Evolutionary conservation across 2,329 filamentous ascomycete genomes (phyloP), one percentile per base, ranked within the genome.

Genomic region (Bipolaris sorokiniana): DNA sequence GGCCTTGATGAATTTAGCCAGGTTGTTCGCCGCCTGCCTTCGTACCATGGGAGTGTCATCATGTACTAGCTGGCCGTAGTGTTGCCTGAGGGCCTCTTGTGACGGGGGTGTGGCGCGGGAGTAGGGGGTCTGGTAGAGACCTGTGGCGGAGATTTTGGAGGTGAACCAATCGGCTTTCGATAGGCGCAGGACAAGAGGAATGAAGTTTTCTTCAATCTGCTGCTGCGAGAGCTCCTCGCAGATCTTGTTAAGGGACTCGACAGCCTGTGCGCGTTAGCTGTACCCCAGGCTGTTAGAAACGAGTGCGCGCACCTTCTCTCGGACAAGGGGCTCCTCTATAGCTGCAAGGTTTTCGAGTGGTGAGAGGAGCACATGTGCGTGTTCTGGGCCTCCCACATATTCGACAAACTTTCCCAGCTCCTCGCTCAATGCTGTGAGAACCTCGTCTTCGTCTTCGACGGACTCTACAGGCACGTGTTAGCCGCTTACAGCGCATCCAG

Each of bases 151-250:
- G 65, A 99, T 95, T 82, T 98, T 99, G 65, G 95, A 98, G 56
- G 95, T 99, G 80, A 99, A 99, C 95, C 95, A 99, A 81, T 99
- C 95, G 80, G 95, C 95, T 85, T 98, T 99, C 65, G 95, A 96
- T 61, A 99, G 90, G 75, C 95, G 92, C 74, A 96, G 87, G 58
- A 93, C 93, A 74, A 99, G 89, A 61, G 95, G 95, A 69, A 99
- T 94, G 81, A 98, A 98, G 80, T 93, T 91, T 73, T 97, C 91
- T 83, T 99, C 95, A 75, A 98, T 89, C 82, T 99, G 95, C 78
- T 92, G 86, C 70, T 92, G 83, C 48, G 92, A 96, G 54, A 99
- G 86, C 77, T 97, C 88, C 75, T 88, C 87, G 85, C 95, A 98
- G 78, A 99, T 98, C 83, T 97, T 99, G 86, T 99, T 99, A 68